phyloP scores from a whole-genome alignment of 2,329 filamentous ascomycete species.

The Shiraia sp. region DNA sequence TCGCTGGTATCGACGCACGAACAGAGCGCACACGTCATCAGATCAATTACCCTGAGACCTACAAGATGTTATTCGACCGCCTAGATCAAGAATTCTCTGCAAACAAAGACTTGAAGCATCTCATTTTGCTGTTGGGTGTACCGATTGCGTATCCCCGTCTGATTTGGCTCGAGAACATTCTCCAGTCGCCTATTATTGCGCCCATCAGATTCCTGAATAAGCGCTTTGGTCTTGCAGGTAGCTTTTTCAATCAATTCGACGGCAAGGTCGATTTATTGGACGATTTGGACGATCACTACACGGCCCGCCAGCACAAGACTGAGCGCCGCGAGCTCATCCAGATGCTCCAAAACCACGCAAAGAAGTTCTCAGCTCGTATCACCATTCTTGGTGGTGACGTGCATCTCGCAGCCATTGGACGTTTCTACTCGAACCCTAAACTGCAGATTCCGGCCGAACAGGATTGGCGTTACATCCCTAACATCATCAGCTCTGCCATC shows the following conservation, averaged over 20 bases:
- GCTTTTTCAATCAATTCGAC: slow-evolving; percentile 91
- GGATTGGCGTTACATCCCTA: slow-evolving; percentile 67
- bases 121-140: slow-evolving; percentile 67
- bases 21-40: slow-evolving; percentile 86
- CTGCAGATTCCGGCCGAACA: slow-evolving; percentile 59
- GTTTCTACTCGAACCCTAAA: slow-evolving; percentile 66
- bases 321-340: slow-evolving; percentile 77
- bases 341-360: slow-evolving; percentile 63
- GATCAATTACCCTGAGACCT: slow-evolving; percentile 78
- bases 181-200: slow-evolving; percentile 82
- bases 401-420: slow-evolving; percentile 64
- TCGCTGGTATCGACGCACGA: slow-evolving; percentile 62
- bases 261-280: slow-evolving; percentile 70
- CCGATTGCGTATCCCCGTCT: slow-evolving; percentile 75
- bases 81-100: slow-evolving; percentile 56
- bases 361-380: slow-evolving; percentile 60
- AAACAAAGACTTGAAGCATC: slow-evolving; percentile 63
- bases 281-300: slow-evolving; percentile 76
- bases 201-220: slow-evolving; percentile 89
- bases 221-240: slow-evolving; percentile 82
- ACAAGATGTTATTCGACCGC: slow-evolving; percentile 63
- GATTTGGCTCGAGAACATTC: slow-evolving; percentile 95
- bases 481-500: slow-evolving; percentile 67
- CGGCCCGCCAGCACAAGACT: slow-evolving; percentile 84
- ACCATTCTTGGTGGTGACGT: slow-evolving; percentile 68